Conservation (phyloP, 257 asterid species). For the Solanum lycopersicoides region DNA sequence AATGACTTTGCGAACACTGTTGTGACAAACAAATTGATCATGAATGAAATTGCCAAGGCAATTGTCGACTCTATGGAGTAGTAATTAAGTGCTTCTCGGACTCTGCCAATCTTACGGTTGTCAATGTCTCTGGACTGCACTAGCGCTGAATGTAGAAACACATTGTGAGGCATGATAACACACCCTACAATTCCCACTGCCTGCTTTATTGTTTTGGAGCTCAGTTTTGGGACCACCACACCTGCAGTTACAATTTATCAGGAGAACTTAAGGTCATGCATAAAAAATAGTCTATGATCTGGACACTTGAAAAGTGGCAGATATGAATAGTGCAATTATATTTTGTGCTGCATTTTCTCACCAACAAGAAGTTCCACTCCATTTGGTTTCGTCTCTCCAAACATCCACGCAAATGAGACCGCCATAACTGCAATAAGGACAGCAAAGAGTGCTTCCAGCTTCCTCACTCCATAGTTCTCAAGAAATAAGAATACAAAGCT, state of each 20-base stretch:
- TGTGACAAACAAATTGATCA: constrained; percentile 63
- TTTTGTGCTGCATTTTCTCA: constrained; percentile 10
- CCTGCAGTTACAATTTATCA: constrained; percentile 22
- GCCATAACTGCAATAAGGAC: constrained; percentile 70
- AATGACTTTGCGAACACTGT: constrained; percentile 73
- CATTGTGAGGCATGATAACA: constrained; percentile 82
- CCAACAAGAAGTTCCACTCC: constrained; percentile 60
- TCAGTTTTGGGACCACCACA: constrained; percentile 59
- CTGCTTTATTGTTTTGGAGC: constrained; percentile 61
- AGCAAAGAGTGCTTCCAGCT: constrained; percentile 77
- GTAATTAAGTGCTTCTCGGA: constrained; percentile 59
- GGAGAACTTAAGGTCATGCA: background rate
- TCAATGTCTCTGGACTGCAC: constrained; percentile 74
- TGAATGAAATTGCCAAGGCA: constrained; percentile 57
- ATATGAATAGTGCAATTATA: background rate
- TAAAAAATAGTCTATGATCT: background rate
- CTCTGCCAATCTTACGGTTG: constrained; percentile 43
- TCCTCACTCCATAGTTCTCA: constrained; percentile 81
- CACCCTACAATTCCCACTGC: constrained; percentile 88
- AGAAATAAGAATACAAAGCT: constrained; percentile 69
- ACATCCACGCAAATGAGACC: constrained; percentile 72
- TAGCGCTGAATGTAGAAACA: constrained; percentile 66
- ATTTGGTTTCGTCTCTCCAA: constrained; percentile 68
- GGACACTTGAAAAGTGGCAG: background rate
- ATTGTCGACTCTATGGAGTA: constrained; percentile 63